Evolutionary conservation across 192 early-diverging fungal genomes (phyloP).

Genomic region (Podila epicladia): DNA sequence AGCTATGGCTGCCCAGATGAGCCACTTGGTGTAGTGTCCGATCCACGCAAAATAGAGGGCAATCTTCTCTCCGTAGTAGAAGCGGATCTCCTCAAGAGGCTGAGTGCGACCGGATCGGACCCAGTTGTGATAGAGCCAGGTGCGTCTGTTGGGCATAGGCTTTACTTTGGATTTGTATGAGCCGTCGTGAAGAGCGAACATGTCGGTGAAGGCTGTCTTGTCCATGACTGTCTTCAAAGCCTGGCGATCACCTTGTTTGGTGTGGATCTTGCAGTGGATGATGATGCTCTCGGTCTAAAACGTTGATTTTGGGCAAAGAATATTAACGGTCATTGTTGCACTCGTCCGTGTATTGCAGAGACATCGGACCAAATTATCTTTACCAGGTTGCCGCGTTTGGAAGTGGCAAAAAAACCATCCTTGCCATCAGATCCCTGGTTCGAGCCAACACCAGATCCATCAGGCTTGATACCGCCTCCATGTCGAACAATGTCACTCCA

Average conservation of each 20-base stretch:
- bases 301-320: too few species aligned
- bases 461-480: constrained; percentile 43
- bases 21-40: constrained; percentile 73
- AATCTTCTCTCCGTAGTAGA: constrained; percentile 78
- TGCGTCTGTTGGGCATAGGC: constrained; percentile 50
- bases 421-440: constrained; percentile 45
- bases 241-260: constrained; percentile 39
- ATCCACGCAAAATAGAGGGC: constrained; percentile 78
- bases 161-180: constrained; percentile 46
- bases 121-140: constrained; percentile 57
- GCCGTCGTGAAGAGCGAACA: constrained; percentile 70
- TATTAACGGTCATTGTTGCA: not conserved
- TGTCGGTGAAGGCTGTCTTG: constrained; percentile 50
- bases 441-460: constrained; percentile 45
- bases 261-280: constrained; percentile 20
- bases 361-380: not conserved
- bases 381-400: constrained; percentile 38
- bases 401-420: constrained; percentile 37
- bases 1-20: constrained; percentile 53
- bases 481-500: constrained; percentile 52
- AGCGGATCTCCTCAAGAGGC: constrained; percentile 58
- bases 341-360: not conserved
- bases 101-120: constrained; percentile 45
- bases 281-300: constrained; percentile 28
- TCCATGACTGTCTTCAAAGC: constrained; percentile 58